Evolutionary conservation across 495 filamentous ascomycete genomes (phyloP), one percentile per base, ranked within the genome.

Genomic region (Patellaria atrata): DNA sequence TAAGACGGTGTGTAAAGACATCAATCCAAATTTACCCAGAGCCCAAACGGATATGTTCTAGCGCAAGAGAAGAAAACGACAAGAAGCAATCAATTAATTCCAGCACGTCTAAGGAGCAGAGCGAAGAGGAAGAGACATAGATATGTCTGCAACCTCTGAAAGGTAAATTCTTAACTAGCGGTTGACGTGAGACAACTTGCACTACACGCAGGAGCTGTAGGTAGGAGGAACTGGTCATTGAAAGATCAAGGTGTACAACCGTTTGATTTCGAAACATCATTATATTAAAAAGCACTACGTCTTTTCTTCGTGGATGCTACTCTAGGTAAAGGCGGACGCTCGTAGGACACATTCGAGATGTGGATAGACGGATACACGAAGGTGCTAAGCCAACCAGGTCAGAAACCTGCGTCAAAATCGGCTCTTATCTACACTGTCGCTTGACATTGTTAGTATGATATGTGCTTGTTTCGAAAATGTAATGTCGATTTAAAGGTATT

Each of bases 261-360:
- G 68, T n/a, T 12, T 65, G 70, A 41, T 49, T 73, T 20, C 57
- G 68, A 4, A 68, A 73, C 40, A 48, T 73, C 51, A 73, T 74
- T 44, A 65, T 75, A 38, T 56, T 65, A 2, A 64, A 69, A 24
- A 58, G 59, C 24, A 68, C 70, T 1, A 72, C 67, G 43, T 70
- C 70, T 3, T 63, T 57, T 34, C 72, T 72, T 39, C 65, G 73
- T 6, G 55, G n/a, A n/a, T 74, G 14, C 67, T 61, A 1, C 69
- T 74, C 34, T 67, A 71, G 40, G 65, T 72, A 29, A 45, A 44
- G 9, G 57, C 74, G 7, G 67, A 70, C 12, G 65, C 70, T 40
- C 83, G 5, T 87, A 89, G 45, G 54, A 63, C 26, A 70, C 68
- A 45, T 89, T 84, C 36, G 68, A 86, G 20, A 62, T 70, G 52